Evolutionary conservation across 306 rosid species (phyloP), one percentile per base, ranked within the genome.

Genomic region (Castanea crenata): DNA sequence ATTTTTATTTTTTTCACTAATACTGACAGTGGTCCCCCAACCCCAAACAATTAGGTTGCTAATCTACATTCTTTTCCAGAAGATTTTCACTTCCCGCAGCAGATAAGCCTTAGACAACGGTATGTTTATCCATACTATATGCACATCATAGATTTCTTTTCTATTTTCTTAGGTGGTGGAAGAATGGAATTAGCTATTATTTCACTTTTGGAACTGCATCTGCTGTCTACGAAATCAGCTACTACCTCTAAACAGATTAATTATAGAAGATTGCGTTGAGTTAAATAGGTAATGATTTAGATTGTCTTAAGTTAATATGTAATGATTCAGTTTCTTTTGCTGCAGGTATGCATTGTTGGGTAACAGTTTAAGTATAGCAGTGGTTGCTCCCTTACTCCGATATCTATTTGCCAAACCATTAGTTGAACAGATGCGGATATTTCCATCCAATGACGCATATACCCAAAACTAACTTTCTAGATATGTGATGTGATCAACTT

Each of bases 301-400:
- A 41, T 55, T 51, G 21, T 61, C n/a, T 25, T 69, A 27, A 57
- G 44, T 63, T 35, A 71, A 25, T 32, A 9, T 14, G 34, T 76
- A 57, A 38, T 31, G 54, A 57, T 32, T 57, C n/a, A n/a, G 32
- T 74, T 19, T 27, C 75, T 64, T 87, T 55, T 61, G 61, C 44
- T 83, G 74, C 90, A 93, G 99, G 80, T 91, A 95, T 76, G 98
- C 98, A 25, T 81, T 93, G 84, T 87, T 93, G 15, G 96, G 99
- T 79, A 95, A 95, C 87, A 86, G 98, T 85, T 84, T 95, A 82
- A 90, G 99, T 80, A 71, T 90, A 71, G 92, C 93, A 23, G 98
- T 95, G 79, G 98, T 93, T 68, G 90, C 98, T 79, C 92, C 97
- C 75, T 77, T 93, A 4, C 93, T 95, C 69, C 75, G 55, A 61